These are phyloP conservation scores for Ophiostoma fasciatum DNA, from an alignment of 2,329 filamentous ascomycete genomes.

Conservation along the genomic window DNA sequence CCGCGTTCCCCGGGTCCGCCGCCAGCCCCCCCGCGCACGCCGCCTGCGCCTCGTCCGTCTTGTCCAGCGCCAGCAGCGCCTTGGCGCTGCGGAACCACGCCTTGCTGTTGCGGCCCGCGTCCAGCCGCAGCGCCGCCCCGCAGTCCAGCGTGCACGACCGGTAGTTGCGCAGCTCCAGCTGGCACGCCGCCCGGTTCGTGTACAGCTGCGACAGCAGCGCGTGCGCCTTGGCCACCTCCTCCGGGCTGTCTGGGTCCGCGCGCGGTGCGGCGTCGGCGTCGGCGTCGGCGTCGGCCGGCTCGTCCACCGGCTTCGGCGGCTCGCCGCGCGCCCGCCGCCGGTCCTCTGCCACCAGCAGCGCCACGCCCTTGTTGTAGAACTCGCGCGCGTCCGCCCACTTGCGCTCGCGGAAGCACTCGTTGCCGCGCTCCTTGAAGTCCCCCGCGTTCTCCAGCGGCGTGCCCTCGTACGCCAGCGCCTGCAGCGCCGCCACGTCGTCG, in stretches of 20 bases:
- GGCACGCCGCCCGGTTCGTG: slow-evolving; percentile 78
- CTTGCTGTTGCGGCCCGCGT: slow-evolving; percentile 71
- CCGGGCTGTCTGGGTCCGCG: slow-evolving; percentile 34
- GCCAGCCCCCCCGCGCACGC: slow-evolving; percentile 59
- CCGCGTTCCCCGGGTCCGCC: slow-evolving; percentile 54
- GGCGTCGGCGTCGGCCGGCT: background rate
- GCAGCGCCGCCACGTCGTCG: slow-evolving; percentile 68
- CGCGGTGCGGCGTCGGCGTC: slow-evolving; percentile 9
- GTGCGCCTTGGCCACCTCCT: slow-evolving; percentile 44
- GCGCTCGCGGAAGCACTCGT: slow-evolving; percentile 65
- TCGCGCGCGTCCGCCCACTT: slow-evolving; percentile 74
- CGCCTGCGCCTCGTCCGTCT: slow-evolving; percentile 66
- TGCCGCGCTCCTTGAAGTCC: slow-evolving; percentile 84
- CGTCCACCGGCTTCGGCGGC: slow-evolving; percentile 3
- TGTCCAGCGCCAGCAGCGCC: slow-evolving; percentile 66
- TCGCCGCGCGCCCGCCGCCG: slow-evolving; percentile 30
- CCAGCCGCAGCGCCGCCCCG: slow-evolving; percentile 61
- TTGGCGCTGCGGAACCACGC: slow-evolving; percentile 74
- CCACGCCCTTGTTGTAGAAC: slow-evolving; percentile 80
- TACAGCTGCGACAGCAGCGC: slow-evolving; percentile 60
- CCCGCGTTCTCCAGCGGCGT: slow-evolving; percentile 67
- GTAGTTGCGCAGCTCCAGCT: slow-evolving; percentile 80
- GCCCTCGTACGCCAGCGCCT: slow-evolving; percentile 85
- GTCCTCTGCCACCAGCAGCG: slow-evolving; percentile 52
- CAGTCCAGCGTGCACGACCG: slow-evolving; percentile 77